A percentile compares a stretch with the other conserved stretches of the same genome.
Evolutionary conservation across 768 basidiomycete genomes (phyloP).

Genomic region (Kwoniella europaea): DNA sequence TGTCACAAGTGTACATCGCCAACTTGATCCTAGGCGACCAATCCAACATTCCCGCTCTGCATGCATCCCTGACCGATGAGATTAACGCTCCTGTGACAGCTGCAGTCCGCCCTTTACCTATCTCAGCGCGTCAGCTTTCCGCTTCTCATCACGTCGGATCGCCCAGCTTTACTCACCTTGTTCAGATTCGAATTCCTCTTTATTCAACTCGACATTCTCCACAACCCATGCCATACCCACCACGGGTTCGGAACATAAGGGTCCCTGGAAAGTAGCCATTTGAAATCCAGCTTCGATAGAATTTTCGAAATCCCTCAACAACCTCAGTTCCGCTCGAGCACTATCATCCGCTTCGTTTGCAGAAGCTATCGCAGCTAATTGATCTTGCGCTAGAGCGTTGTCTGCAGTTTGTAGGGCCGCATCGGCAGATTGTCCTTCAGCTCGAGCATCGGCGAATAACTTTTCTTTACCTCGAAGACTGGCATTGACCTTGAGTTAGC

Average conservation of each 20-base stretch:
- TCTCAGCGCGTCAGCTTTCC: not conserved
- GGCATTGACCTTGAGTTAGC: not conserved
- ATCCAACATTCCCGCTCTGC: conserved; percentile 84
- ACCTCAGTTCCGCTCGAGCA: conserved; percentile 35
- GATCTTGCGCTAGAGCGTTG: conserved; percentile 35
- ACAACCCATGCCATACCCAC: conserved; percentile 87
- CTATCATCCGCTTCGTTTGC: conserved; percentile 23
- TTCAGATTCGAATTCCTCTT: conserved; percentile 71
- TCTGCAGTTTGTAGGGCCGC: conserved; percentile 50
- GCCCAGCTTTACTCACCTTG: conserved; percentile 34
- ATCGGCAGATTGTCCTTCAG: conserved; percentile 52
- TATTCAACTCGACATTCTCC: conserved; percentile 71
- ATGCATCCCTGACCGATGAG: conserved; percentile 84
- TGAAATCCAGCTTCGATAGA: conserved; percentile 93
- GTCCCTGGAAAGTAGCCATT: conserved; percentile 90
- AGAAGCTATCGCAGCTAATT: conserved; percentile 26
- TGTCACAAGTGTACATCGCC: conserved; percentile 98
- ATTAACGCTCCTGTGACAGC: conserved; percentile 91
- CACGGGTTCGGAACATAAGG: conserved; percentile 91
- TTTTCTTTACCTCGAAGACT: conserved; percentile 45
- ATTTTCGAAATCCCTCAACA: conserved; percentile 70
- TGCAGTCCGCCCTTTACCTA: conserved; percentile 78
- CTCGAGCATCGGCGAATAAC: conserved; percentile 46
- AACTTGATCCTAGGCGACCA: conserved; percentile 97
- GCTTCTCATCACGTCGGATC: not conserved